Base-by-base conservation (phyloP, 495 filamentous ascomycete genomes). In the Peziza echinospora region DNA sequence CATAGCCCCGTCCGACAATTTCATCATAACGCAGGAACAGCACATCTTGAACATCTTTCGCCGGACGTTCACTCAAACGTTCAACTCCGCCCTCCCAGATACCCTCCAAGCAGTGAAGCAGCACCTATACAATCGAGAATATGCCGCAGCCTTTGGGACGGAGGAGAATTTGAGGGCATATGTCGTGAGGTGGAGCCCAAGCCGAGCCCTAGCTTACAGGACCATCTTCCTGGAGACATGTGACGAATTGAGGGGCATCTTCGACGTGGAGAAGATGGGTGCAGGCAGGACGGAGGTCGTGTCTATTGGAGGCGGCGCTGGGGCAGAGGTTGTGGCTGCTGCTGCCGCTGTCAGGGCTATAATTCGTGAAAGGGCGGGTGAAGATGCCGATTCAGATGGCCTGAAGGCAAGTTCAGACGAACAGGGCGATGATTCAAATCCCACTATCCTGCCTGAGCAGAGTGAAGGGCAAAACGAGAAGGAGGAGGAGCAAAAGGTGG, bases 91-190 rank as follows among this genome's bases (percentile, higher is more conserved):
- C 23, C 67, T 73, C 8, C 63, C 68, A 22, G 49, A 66, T 16
- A 62, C 71, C 2, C 66, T 94, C 5, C 89, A 94, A 57, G 69
- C 71, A 17, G 71, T 96, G 21, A 97, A 96, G 58, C 63, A 71
- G 5, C 79, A 85, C 47, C 67, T 96, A 1, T 94, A 78, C 58
- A 75, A 82, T 51, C 71, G 89, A 19, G 80, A 94, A 56, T 96
- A 93, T 60, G 64, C 68, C 24, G 63, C 64, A 5, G 87, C 87
- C 0, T 97, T 97, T 60, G 80, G 76, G 0, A 59, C 60, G 24
- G 65, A 74, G 28, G 74, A 76, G 40, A 65, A 75, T 30, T 66
- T 91, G 17, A 67, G 76, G 34, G 84, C 79, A 5, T 97, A 97
- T 65, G 80, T 82, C 4, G 68, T 81, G 49, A 67, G 89, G 46